phyloP scores from a whole-genome alignment of 192 early-diverging fungal genomes.

The Coemansia sp. region DNA sequence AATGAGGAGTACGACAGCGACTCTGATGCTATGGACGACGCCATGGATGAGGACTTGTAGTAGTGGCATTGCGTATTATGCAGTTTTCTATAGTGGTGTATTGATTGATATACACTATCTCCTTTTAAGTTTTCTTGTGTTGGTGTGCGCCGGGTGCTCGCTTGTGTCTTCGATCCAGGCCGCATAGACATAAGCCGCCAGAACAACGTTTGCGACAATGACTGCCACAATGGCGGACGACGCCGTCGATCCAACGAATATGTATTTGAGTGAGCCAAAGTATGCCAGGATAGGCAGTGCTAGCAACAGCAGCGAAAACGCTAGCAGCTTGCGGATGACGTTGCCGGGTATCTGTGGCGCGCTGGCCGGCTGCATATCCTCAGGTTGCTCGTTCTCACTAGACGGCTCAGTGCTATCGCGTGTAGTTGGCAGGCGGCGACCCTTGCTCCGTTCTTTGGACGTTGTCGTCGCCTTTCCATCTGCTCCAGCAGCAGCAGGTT shows the following conservation, averaged over 20 bases:
- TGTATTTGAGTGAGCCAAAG: conserved; percentile 39
- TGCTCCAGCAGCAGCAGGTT: not conserved
- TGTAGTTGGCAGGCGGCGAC: not conserved
- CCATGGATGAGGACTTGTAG: conserved; percentile 47
- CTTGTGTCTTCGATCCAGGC: conserved; percentile 38
- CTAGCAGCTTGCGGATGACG: conserved; percentile 39
- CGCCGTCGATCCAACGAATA: conserved; percentile 45
- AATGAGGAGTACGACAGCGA: conserved; percentile 78
- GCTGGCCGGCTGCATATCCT: not conserved
- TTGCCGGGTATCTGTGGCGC: conserved; percentile 30
- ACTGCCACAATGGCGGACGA: conserved; percentile 46
- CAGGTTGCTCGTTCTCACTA: not conserved
- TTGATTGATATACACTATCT: not conserved
- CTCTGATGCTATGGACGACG: conserved; percentile 64
- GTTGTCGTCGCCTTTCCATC: not conserved
- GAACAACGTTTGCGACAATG: conserved; percentile 41
- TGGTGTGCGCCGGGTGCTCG: not conserved
- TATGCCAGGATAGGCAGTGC: conserved; percentile 41
- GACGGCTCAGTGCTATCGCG: not conserved
- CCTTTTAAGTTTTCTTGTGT: not conserved
- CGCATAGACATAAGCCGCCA: conserved; percentile 40
- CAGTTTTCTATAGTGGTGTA: not conserved
- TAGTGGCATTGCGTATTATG: not conserved
- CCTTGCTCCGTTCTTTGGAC: not conserved
- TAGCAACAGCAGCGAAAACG: conserved; percentile 42